phyloP scores from a whole-genome alignment of 1,139 yeast species.

The Yamadazyma sp. region DNA sequence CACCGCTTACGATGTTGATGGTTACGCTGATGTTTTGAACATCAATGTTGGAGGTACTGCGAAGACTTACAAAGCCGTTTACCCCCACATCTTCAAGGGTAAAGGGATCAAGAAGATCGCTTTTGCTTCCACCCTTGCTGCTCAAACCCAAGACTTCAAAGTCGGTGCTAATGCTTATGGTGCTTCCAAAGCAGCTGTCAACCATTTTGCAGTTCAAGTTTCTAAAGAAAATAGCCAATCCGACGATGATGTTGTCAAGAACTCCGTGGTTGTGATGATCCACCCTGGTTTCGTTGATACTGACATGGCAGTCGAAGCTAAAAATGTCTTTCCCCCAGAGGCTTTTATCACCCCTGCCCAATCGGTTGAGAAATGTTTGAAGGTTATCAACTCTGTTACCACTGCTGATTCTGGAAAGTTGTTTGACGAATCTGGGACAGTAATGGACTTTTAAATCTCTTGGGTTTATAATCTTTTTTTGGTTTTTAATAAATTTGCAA shows the following conservation, averaged over 20 bases:
- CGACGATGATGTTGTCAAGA: background rate
- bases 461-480: too few relatives aligned
- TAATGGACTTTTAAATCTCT: too few relatives aligned
- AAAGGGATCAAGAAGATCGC: slow-evolving; percentile 8
- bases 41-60: slow-evolving; percentile 13
- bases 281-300: too few relatives aligned
- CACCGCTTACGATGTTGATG: slow-evolving; percentile 8
- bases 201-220: slow-evolving; percentile 6
- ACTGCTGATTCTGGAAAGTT: too few relatives aligned
- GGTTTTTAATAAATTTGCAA: too few relatives aligned
- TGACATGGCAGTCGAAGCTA: too few relatives aligned
- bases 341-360: too few relatives aligned
- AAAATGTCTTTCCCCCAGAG: too few relatives aligned
- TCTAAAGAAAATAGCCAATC: slow-evolving; percentile 3
- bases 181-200: slow-evolving; percentile 7
- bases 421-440: too few relatives aligned
- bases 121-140: slow-evolving; percentile 6
- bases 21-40: slow-evolving; percentile 5
- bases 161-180: slow-evolving; percentile 7
- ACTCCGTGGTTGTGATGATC: too few relatives aligned
- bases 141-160: slow-evolving; percentile 1
- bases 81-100: slow-evolving; percentile 12
- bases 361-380: too few relatives aligned
- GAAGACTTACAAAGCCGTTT: slow-evolving; percentile 12
- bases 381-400: too few relatives aligned